Evolutionary conservation across 2,329 filamentous ascomycete species (phyloP).

Genomic region (Aspergillus eucalypticola): DNA sequence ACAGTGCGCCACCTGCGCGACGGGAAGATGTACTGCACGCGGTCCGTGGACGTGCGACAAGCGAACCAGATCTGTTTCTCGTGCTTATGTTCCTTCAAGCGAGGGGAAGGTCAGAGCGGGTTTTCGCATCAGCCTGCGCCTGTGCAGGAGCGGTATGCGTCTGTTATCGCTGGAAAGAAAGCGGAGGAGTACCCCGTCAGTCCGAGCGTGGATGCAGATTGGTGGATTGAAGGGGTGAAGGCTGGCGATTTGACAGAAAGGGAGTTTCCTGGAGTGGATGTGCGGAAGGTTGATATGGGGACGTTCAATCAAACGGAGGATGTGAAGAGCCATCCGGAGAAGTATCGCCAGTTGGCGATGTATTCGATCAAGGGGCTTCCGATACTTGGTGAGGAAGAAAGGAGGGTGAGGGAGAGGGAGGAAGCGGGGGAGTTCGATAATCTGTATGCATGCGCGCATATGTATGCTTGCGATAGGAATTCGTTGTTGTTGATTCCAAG

Average conservation of each 20-base stretch:
- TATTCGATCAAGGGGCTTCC: constrained; percentile 50
- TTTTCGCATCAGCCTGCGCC: constrained; percentile 35
- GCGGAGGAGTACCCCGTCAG: constrained; percentile 37
- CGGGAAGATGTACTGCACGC: constrained; percentile 54
- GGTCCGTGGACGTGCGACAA: constrained; percentile 55
- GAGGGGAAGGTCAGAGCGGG: constrained; percentile 34
- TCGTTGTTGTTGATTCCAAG: constrained; percentile 55
- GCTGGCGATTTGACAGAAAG: constrained; percentile 29
- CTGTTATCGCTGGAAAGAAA: constrained; percentile 30
- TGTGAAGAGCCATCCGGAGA: constrained; percentile 30
- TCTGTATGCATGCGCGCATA: constrained; percentile 58
- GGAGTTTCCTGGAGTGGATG: constrained; percentile 47
- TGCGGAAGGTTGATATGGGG: constrained; percentile 56
- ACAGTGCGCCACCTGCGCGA: constrained; percentile 53
- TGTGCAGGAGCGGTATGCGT: constrained; percentile 31
- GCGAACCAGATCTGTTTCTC: constrained; percentile 53
- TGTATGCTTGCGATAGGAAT: constrained; percentile 60
- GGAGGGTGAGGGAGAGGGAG: constrained; percentile 22
- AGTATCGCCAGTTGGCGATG: constrained; percentile 47
- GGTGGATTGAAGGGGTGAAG: constrained; percentile 34
- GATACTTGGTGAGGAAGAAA: constrained; percentile 24
- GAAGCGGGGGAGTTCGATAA: constrained; percentile 48
- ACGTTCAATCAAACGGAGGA: constrained; percentile 44
- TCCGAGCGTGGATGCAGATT: constrained; percentile 39
- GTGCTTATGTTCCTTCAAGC: constrained; percentile 56